Conservation (phyloP, 441 rosid species). For the Pelargonium hybrid region DNA sequence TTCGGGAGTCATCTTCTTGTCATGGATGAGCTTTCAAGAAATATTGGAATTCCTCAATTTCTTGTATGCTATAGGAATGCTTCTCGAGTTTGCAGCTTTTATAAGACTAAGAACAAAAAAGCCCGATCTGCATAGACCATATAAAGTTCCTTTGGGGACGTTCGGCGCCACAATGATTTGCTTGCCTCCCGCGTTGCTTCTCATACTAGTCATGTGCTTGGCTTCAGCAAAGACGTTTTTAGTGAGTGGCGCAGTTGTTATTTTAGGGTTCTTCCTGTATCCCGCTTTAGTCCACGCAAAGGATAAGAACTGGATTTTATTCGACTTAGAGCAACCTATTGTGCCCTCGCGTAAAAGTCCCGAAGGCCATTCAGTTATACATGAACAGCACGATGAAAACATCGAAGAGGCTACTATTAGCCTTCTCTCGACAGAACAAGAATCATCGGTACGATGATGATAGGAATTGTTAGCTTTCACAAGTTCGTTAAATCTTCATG, state of each 20-base stretch:
- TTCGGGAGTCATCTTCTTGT: constrained; percentile 69
- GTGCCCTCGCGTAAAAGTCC: neutral
- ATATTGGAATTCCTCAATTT: constrained; percentile 75
- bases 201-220: constrained; percentile 65
- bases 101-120: constrained; percentile 59
- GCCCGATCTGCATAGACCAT: constrained; percentile 69
- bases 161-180: constrained; percentile 51
- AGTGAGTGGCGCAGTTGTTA: constrained; percentile 41
- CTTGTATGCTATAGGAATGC: constrained; percentile 74
- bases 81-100: constrained; percentile 81
- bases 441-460: neutral
- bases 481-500: no score
- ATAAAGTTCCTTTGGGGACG: constrained; percentile 56
- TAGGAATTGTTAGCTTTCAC: no score
- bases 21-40: constrained; percentile 92
- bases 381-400: constrained; percentile 22
- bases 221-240: constrained; percentile 54
- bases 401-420: constrained; percentile 41
- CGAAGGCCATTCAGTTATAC: constrained; percentile 14
- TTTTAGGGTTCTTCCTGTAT: constrained; percentile 47
- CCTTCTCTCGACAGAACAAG: constrained; percentile 32
- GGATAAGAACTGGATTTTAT: constrained; percentile 40
- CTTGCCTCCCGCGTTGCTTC: constrained; percentile 55
- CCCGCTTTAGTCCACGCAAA: constrained; percentile 41
- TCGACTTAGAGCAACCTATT: constrained; percentile 25